A percentile compares a stretch with the other conserved stretches of the same genome.
Evolutionary conservation across 495 filamentous ascomycete genomes (phyloP).

Genomic region (Penicillium psychrofluorescens): DNA sequence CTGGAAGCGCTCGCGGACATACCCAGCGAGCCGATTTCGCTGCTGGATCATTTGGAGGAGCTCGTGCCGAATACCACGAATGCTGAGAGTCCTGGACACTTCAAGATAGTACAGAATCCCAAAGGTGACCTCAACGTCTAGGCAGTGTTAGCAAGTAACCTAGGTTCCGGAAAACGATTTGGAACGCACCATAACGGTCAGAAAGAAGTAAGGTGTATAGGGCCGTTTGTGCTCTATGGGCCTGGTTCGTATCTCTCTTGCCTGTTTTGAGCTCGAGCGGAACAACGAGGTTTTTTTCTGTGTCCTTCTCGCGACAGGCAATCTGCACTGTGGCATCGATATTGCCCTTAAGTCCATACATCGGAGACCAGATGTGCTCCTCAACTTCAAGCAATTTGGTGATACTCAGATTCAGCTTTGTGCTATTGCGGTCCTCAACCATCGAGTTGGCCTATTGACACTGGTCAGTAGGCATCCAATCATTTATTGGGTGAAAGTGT

Average conservation of each 20-base stretch:
- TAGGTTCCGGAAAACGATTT: not conserved
- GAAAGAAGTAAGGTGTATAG: conserved; percentile 90
- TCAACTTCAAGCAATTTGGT: conserved; percentile 94
- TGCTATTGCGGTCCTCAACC: conserved; percentile 72
- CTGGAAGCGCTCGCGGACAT: conserved; percentile 68
- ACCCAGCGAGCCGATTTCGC: conserved; percentile 82
- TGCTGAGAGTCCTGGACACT: conserved; percentile 72
- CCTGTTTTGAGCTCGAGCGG: conserved; percentile 96
- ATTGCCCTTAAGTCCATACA: conserved; percentile 95
- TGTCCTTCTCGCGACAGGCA: conserved; percentile 59
- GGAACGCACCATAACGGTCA: conserved; percentile 72
- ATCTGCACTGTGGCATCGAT: conserved; percentile 97
- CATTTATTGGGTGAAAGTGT: conserved; percentile 11
- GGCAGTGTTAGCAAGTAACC: conserved; percentile 6
- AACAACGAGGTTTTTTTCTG: conserved; percentile 65
- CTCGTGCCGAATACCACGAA: conserved; percentile 77
- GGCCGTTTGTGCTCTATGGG: conserved; percentile 87
- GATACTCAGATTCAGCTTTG: conserved; percentile 69
- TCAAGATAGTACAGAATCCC: conserved; percentile 95
- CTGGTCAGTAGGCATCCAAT: conserved; percentile 1
- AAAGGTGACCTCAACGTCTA: conserved; percentile 78
- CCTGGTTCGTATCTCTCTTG: conserved; percentile 61
- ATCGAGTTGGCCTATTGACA: conserved; percentile 53
- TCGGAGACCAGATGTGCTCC: conserved; percentile 95
- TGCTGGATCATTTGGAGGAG: conserved; percentile 93